A percentile compares a stretch with the other conserved stretches of the same genome.
Conservation (phyloP, 2,329 filamentous ascomycete genomes). For the Coleophoma crateriformis region DNA sequence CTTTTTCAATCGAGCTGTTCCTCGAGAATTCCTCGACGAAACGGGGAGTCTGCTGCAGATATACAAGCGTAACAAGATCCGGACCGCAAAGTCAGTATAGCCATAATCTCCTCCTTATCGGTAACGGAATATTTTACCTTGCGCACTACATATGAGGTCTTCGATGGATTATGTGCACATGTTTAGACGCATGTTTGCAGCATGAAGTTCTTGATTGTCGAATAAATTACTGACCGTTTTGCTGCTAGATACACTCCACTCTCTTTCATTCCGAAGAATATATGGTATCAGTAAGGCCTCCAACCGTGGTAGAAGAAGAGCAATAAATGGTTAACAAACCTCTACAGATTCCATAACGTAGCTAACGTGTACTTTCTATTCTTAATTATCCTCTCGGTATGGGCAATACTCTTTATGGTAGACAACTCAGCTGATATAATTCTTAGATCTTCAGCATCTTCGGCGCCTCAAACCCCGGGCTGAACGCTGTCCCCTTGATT, state of each 20-base stretch:
- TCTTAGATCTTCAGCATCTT: slow-evolving; percentile 91
- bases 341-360: slow-evolving; percentile 93
- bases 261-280: slow-evolving; percentile 92
- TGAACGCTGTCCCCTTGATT: slow-evolving; percentile 88
- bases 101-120: no score
- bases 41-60: slow-evolving; percentile 66
- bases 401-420: slow-evolving; percentile 25
- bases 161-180: no score
- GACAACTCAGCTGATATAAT: background rate
- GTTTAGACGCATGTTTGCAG: no score
- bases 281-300: slow-evolving; percentile 47
- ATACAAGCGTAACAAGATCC: slow-evolving; percentile 91
- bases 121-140: no score
- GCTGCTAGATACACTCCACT: slow-evolving; percentile 74
- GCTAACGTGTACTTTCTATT: slow-evolving; percentile 99
- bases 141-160: no score
- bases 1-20: slow-evolving; percentile 83
- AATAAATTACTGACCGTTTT: no score
- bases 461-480: slow-evolving; percentile 80
- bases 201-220: no score
- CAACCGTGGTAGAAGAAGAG: no score
- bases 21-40: slow-evolving; percentile 69
- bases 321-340: no score
- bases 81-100: slow-evolving; percentile 61
- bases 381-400: slow-evolving; percentile 87